Evolutionary conservation across 441 rosid genomes (phyloP), one percentile per base, ranked within the genome.

Genomic region (Jatropha multifida): DNA sequence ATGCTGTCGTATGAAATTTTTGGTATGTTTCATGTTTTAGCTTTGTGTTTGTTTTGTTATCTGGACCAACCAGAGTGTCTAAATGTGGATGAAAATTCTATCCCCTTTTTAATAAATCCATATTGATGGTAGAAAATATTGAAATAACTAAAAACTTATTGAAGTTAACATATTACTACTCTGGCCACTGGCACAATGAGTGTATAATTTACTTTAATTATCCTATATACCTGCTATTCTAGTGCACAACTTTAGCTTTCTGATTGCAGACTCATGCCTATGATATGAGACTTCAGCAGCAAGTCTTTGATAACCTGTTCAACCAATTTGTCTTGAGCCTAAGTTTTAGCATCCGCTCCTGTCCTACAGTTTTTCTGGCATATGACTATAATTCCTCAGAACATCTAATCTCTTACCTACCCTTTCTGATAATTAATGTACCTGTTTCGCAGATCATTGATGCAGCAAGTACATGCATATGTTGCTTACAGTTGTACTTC

Each of bases 71-170:
- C 6, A 5, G 48, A 4, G 48, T 44, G 40, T 26, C 27, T 9
- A 37, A 61, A 23, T 26, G 18, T 48, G 5, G 12, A 46, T 67
- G 40, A 17, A 69, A 27, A 18, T 32, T 27, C 8, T 17, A 69
- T n/a, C 12, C 17, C 27, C 14, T 52, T 49, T 52, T 15, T 12
- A 26, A 11, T 69, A 52, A 15, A 37, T 37, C 13, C 66, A 62
- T 62, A 1, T 58, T 6, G 66, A 48, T 67, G n/a, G 71, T 67
- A 13, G 18, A 67, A 67, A 67, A 67, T 23, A 44, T 27, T 59
- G 63, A 59, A 59, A 23, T 59, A 7, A 23, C 63, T 26, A 60
- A 26, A 10, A 26, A 10, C 37, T 8, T 2, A 60, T 10, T 11
- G 37, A 60, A 60, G 15, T 7, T 0, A 26, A 60, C 3, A 23